Base-by-base conservation (phyloP, 2,329 filamentous ascomycete species). In the Huntiella bhutanensis region DNA sequence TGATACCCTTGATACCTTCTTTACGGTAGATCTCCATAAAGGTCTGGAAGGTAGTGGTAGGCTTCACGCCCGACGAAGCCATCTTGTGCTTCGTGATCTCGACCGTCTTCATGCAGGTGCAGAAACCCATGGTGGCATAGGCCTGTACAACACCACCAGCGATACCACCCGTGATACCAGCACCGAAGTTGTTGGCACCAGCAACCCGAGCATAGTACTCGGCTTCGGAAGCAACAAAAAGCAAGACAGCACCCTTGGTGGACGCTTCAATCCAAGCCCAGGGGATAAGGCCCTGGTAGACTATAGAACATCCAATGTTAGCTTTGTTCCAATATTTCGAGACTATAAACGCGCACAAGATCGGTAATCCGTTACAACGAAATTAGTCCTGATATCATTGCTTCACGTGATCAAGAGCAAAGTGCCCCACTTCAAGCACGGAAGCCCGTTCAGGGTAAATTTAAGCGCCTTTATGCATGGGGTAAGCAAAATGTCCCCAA, bases 201-300 rank as follows among this genome's bases (percentile, higher is more conserved):
- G 79, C 75, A 54, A 71, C 69, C 59, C 82, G 84, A 56, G 87
- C 88, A 62, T 91, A 83, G 75, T 82, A 98, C 65, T 98, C 91
- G 66, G 86, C 88, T 68, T 98, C 91, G 58, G 88, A 93, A 55
- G 91, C 91, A 63, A 98, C 88, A 69, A 98, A 98, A 64, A 98
- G 83, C 60, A 98, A 82, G 57, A 98, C 91, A 58, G 91, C 91
- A 62, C 91, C 91, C 71, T 98, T 98, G 68, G 91, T 96, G 60
- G 88, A 96, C 62, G 91, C 91, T 75, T 98, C 91, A 68, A 98
- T 96, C 91, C 91, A 98, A 65, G 91, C 91, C 88, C 88, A 95
- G 53, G 91, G 91, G 63, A 98, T 96, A 58, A 98, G 82, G 65
- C 91, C 91, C 73, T 98, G 91, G 74, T 95, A 98, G 72, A 95